phyloP scores from a whole-genome alignment of 306 rosid species.

The Echinosophora koreensis region DNA sequence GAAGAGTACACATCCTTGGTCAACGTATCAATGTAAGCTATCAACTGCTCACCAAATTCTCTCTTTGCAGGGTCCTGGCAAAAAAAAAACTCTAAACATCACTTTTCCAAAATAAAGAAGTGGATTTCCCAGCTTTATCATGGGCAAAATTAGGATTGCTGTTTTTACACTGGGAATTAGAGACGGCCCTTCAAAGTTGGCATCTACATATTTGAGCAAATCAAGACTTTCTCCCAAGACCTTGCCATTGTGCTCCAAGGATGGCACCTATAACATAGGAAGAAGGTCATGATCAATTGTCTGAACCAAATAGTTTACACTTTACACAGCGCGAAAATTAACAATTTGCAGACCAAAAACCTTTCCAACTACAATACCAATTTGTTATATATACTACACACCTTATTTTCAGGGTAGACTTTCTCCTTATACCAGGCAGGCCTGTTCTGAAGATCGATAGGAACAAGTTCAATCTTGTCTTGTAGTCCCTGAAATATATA shows the following conservation, averaged over 20 bases:
- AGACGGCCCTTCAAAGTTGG: constrained; percentile 60
- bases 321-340: neutral
- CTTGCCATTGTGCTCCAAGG: constrained; percentile 82
- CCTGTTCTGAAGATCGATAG: constrained; percentile 62
- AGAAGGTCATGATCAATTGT: neutral
- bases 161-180: constrained; percentile 64
- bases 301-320: neutral
- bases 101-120: neutral
- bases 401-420: constrained; percentile 74
- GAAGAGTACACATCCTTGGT: constrained; percentile 35
- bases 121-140: neutral
- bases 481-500: constrained; percentile 61
- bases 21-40: constrained; percentile 48
- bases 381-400: neutral
- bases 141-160: neutral
- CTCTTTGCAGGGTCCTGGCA: constrained; percentile 62
- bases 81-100: neutral
- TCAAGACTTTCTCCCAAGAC: constrained; percentile 85
- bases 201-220: constrained; percentile 70
- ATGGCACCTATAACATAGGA: constrained; percentile 61
- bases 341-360: neutral
- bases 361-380: neutral
- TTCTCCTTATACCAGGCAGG: constrained; percentile 90
- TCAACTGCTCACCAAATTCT: constrained; percentile 58
- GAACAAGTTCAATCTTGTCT: constrained; percentile 71